A percentile compares a stretch with the other conserved stretches of the same genome.
Conservation (phyloP, 2,329 filamentous ascomycete genomes). For the Pseudogymnoascus sp. region DNA sequence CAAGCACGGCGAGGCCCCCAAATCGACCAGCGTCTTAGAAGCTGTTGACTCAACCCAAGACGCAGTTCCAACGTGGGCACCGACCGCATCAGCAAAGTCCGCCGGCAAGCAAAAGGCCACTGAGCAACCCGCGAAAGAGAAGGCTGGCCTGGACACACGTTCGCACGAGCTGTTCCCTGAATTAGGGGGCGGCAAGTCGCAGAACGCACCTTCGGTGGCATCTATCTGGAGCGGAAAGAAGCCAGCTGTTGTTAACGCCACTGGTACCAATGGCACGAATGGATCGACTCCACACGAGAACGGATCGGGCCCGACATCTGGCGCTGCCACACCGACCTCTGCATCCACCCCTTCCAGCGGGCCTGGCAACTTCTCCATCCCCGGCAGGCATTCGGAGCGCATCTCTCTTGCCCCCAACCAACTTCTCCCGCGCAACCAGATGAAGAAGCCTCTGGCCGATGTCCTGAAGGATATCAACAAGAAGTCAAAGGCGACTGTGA, state of each 20-base stretch:
- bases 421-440: constrained; percentile 65
- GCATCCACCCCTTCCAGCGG: constrained; percentile 24
- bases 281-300: constrained; percentile 45
- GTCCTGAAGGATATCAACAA: constrained; percentile 88
- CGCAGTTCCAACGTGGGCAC: constrained; percentile 40
- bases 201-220: constrained; percentile 51
- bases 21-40: constrained; percentile 31
- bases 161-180: constrained; percentile 93
- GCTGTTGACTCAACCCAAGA: constrained; percentile 30
- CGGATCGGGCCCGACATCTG: constrained; percentile 53
- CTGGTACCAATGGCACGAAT: constrained; percentile 40
- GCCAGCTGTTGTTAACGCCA: constrained; percentile 45
- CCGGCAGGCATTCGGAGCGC: constrained; percentile 73
- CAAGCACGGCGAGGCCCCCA: constrained; percentile 46
- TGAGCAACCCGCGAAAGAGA: constrained; percentile 31
- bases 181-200: constrained; percentile 62
- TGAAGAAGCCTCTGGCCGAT: constrained; percentile 79
- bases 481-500: constrained; percentile 78
- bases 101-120: constrained; percentile 61
- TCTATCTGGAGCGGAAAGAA: constrained; percentile 73
- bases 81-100: constrained; percentile 52
- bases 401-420: constrained; percentile 68
- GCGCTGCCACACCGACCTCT: constrained; percentile 41
- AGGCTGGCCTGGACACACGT: constrained; percentile 62
- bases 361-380: constrained; percentile 61